These are phyloP conservation scores for Bathelium albidoporum DNA, from an alignment of 495 filamentous ascomycete species.

Conservation along the genomic window DNA sequence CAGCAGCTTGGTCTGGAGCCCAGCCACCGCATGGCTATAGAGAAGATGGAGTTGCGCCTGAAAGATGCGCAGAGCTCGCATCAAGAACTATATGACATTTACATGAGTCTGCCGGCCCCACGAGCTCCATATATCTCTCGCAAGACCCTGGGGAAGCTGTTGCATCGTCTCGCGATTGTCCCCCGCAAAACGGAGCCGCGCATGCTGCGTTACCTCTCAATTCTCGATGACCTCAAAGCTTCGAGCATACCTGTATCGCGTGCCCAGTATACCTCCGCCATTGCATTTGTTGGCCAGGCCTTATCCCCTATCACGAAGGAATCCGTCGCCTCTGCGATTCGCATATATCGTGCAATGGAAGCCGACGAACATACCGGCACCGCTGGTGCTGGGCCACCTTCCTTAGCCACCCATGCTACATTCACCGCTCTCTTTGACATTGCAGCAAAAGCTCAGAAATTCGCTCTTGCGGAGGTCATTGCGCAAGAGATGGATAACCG, in stretches of 20 bases:
- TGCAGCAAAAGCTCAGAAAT: slow-evolving; percentile 75
- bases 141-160: slow-evolving; percentile 48
- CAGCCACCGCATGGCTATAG: slow-evolving; percentile 2
- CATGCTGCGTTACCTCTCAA: slow-evolving; percentile 71
- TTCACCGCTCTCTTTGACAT: slow-evolving; percentile 90
- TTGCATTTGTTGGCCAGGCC: slow-evolving; percentile 65
- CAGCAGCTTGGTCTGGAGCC: background rate
- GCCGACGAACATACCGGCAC: background rate
- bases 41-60: slow-evolving; percentile 20
- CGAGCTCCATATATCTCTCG: slow-evolving; percentile 55
- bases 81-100: slow-evolving; percentile 48
- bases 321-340: slow-evolving; percentile 62
- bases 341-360: slow-evolving; percentile 87
- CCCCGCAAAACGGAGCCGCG: slow-evolving; percentile 44
- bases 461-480: slow-evolving; percentile 69
- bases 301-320: slow-evolving; percentile 48
- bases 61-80: slow-evolving; percentile 32
- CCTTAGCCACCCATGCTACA: slow-evolving; percentile 53
- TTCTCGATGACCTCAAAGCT: slow-evolving; percentile 72
- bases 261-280: slow-evolving; percentile 71
- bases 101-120: slow-evolving; percentile 51
- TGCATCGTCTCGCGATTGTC: slow-evolving; percentile 56
- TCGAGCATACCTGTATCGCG: slow-evolving; percentile 51
- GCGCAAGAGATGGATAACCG: slow-evolving; percentile 68
- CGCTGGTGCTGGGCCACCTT: slow-evolving; percentile 44